Percentiles rank a stretch among this genome's conserved stretches.
Conservation (phyloP, 2,329 filamentous ascomycete genomes). For the Microcera coccophila region DNA sequence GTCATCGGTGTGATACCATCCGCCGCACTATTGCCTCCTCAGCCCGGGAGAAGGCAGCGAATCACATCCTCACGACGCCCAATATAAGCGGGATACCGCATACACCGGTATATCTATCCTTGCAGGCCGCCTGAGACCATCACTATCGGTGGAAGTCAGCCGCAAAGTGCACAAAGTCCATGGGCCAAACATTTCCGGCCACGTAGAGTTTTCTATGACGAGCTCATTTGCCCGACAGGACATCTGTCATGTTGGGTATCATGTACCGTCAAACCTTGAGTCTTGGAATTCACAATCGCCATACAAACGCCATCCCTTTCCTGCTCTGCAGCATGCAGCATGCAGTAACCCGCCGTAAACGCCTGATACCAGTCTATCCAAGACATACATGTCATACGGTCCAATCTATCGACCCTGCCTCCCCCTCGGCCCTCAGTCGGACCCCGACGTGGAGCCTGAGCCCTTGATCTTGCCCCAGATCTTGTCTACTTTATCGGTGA, state of each 20-base stretch:
- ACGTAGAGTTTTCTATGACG: not conserved
- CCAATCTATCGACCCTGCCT: not conserved
- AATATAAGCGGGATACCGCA: not conserved
- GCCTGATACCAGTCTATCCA: not conserved
- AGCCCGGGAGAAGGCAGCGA: not conserved
- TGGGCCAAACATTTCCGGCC: not conserved
- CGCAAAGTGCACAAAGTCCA: too few species aligned
- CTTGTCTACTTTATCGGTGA: constrained; percentile 45
- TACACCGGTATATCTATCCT: too few species aligned
- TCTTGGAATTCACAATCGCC: too few species aligned
- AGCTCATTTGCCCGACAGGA: not conserved
- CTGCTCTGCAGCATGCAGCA: not conserved
- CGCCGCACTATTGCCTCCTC: too few species aligned
- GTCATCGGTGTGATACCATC: too few species aligned
- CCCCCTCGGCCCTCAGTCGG: not conserved
- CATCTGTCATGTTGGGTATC: too few species aligned
- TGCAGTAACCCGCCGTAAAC: not conserved
- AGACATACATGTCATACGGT: not conserved
- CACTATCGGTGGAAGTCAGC: too few species aligned
- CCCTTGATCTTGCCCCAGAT: constrained; percentile 44
- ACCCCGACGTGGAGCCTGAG: constrained; percentile 8
- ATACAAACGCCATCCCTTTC: not conserved
- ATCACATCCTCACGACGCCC: not conserved
- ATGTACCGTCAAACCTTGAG: not conserved
- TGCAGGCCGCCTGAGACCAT: too few species aligned